A percentile compares a stretch with the other conserved stretches of the same genome.
These are phyloP conservation scores for Theobroma grandiflorum DNA, from an alignment of 441 rosid species.

Conservation along the genomic window DNA sequence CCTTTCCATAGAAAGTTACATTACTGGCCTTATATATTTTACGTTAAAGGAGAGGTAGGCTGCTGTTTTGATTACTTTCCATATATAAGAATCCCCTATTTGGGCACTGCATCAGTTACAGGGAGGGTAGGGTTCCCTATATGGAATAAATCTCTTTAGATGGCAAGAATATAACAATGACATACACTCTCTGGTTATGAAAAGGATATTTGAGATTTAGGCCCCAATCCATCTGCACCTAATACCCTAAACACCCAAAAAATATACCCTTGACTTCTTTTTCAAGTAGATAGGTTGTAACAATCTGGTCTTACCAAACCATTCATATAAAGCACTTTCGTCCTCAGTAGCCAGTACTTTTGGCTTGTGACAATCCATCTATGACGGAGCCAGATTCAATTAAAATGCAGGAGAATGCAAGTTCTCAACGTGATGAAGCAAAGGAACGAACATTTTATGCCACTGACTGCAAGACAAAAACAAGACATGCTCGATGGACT, in stretches of 20 bases:
- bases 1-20: neutral
- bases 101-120: neutral
- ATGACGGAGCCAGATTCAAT: conserved; percentile 25
- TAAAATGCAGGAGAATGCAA: conserved; percentile 13
- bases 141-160: neutral
- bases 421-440: conserved; percentile 21
- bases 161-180: neutral
- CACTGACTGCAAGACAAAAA: conserved; percentile 15
- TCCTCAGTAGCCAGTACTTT: neutral
- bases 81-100: neutral
- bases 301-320: neutral
- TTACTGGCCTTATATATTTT: neutral
- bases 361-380: neutral
- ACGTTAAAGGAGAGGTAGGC: neutral
- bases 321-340: neutral
- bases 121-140: neutral
- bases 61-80: neutral
- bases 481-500: conserved; percentile 41
- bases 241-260: neutral
- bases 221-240: neutral
- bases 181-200: neutral
- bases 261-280: neutral
- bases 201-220: neutral
- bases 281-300: neutral
- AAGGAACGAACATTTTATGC: conserved; percentile 21